These are phyloP conservation scores for Cordyceps cicadae DNA, from an alignment of 2,329 filamentous ascomycete species.

Conservation along the genomic window DNA sequence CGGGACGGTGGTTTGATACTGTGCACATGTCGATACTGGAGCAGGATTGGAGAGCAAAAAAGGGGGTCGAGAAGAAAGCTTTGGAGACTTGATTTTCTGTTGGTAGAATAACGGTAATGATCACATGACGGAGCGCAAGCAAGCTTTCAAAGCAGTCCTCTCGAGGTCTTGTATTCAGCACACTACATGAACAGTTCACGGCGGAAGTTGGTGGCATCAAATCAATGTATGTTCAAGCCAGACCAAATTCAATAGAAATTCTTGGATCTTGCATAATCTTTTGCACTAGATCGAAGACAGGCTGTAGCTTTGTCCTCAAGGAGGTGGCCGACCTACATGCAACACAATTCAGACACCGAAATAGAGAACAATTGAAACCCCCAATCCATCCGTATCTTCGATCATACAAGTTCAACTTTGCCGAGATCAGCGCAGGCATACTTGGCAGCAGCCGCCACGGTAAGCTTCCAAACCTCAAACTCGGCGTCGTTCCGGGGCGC, in stretches of 20 bases:
- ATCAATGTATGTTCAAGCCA: background rate
- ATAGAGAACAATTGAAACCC: background rate
- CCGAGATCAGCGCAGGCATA: constrained; percentile 13
- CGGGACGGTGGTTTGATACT: constrained; percentile 28
- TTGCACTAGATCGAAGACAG: no score
- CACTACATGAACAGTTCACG: background rate
- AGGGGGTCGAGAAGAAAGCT: background rate
- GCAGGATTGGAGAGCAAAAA: constrained; percentile 23
- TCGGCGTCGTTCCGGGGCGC: constrained; percentile 15
- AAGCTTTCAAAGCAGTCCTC: background rate
- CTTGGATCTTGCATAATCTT: no score
- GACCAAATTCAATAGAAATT: background rate
- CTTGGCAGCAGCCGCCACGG: constrained; percentile 13
- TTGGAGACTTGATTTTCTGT: background rate
- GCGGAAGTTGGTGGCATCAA: background rate
- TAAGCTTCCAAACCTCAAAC: constrained; percentile 14
- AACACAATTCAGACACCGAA: no score
- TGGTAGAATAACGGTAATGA: no score
- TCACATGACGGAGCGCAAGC: background rate
- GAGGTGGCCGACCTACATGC: no score
- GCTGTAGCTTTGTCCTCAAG: no score
- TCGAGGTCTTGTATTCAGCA: background rate
- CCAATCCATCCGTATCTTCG: no score
- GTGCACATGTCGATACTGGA: constrained; percentile 27
- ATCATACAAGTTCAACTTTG: background rate